Evolutionary conservation across 2,329 filamentous ascomycete species (phyloP), one percentile per base, ranked within the genome.

Genomic region (Diplodia scrobiculata): DNA sequence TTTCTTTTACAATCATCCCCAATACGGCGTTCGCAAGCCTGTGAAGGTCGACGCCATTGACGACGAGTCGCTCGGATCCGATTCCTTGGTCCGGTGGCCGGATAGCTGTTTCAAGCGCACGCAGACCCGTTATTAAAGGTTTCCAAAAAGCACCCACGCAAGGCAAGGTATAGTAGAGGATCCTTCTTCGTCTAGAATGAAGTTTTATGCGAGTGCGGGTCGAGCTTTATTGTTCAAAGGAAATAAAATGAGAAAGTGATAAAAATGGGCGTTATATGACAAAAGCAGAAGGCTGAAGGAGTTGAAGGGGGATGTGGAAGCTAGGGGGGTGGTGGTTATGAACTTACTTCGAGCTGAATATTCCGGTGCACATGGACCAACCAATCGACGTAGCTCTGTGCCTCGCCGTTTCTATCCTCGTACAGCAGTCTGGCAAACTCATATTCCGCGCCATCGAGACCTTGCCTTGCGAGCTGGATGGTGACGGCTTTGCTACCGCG

Each of bases 371-470:
- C 85, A 78, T 97, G 91, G 67, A 99, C 95, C 73, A 99, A 83
- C 95, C 95, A 99, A 80, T 99, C 95, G 38, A 98, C 95, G 78
- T 98, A 99, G 75, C 91, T 96, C 80, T 96, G 93, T 41, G 95
- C 95, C 80, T 99, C 95, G 71, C 97, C 97, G 77, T 98, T 98
- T 70, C 95, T 86, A 75, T 99, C 95, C 79, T 99, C 95, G 36
- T 97, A 88, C 70, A 99, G 79, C 79, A 96, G 83, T 63, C 93
- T 84, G 7, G 95, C 95, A 81, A 98, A 99, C 78, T 99, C 95
- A 73, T 92, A 98, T 78, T 99, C 95, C 2, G 93, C 91, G 0
- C 95, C 95, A 74, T 99, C 95, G 3, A 98, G 84, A 0, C 93
- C 93, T 78, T 98, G 95, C 67, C 95, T 82, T 7, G 95, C 95